A percentile compares a stretch with the other conserved stretches of the same genome.
These are phyloP conservation scores for Erysiphe neolycopersici DNA, from an alignment of 2,329 filamentous ascomycete genomes.

Conservation along the genomic window DNA sequence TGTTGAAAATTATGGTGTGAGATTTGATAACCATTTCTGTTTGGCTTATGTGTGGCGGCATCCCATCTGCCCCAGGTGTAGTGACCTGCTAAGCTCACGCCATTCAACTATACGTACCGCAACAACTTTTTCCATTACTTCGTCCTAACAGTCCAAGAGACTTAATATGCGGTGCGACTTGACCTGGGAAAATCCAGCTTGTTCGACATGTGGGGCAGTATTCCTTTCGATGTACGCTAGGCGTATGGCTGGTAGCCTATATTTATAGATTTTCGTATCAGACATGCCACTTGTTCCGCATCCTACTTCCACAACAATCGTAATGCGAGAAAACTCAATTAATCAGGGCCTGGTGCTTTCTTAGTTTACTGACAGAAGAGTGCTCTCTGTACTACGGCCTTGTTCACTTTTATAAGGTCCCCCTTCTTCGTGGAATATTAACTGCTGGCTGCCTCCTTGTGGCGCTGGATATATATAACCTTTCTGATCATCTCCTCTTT, in stretches of 20 bases:
- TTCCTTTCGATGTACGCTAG: neutral
- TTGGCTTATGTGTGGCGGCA: neutral
- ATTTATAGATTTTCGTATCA: neutral
- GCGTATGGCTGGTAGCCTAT: neutral
- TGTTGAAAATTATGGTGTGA: neutral
- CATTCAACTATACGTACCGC: no score
- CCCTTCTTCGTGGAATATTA: neutral
- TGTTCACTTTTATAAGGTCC: neutral
- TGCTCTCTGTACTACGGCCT: neutral
- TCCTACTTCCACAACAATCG: neutral
- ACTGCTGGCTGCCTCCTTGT: no score
- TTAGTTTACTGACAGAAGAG: neutral
- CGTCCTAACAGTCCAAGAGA: neutral
- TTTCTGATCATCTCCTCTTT: constrained; percentile 1
- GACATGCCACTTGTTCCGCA: neutral
- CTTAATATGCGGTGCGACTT: neutral
- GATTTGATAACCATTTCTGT: neutral
- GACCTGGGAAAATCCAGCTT: neutral
- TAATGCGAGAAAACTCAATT: neutral
- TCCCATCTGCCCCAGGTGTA: no score
- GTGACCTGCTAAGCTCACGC: no score
- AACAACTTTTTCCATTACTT: neutral
- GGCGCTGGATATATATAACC: neutral
- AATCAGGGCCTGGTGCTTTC: neutral
- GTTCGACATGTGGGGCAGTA: neutral